Evolutionary conservation across 495 filamentous ascomycete species (phyloP), one percentile per base, ranked within the genome.

Genomic region (Penicillium egyptiacum): DNA sequence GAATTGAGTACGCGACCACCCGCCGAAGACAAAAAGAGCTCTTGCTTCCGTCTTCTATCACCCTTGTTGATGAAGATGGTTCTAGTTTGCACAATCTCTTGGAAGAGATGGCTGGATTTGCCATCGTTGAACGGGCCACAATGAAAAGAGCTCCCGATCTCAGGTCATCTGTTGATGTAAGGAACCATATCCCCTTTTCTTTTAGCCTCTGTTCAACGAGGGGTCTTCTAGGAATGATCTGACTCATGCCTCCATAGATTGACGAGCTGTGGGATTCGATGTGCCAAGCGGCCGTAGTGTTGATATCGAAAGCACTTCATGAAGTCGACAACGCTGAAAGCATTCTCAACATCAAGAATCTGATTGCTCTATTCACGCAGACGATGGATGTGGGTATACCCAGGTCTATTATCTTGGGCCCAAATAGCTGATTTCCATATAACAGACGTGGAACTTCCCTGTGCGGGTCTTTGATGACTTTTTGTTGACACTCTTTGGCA

Each of bases 251-350:
- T 41, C 17, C 12, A 25, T 57, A 93, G 89, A 88, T 96, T 48
- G 93, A 98, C 65, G 92, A 96, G 68, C 80, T 99, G 6, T 99
- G 94, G 94, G 92, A 97, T 66, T 96, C 92, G 0, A 93, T 97
- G 91, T 98, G 92, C 64, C 89, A 95, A 64, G 84, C 84, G 22
- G 88, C 91, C 5, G 89, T 96, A 53, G 80, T 76, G 22, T 76
- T 96, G 35, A 93, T 95, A 59, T 84, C 85, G 0, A 88, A 83
- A 58, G 88, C 91, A 11, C 74, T 98, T 8, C 76, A 81, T 31
- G 83, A 86, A 25, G 85, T 98, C 39, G 85, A 86, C 28, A 91
- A 92, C 65, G 90, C 92, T 9, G 90, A 96, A 59, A 82, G 85
- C 12, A 72, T 99, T 35, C 75, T 96, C 14, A 93, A 94, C 65